A percentile compares a stretch with the other conserved stretches of the same genome.
Evolutionary conservation across 1,139 yeast species (phyloP).

Genomic region (Scheffersomyces parashehatae): DNA sequence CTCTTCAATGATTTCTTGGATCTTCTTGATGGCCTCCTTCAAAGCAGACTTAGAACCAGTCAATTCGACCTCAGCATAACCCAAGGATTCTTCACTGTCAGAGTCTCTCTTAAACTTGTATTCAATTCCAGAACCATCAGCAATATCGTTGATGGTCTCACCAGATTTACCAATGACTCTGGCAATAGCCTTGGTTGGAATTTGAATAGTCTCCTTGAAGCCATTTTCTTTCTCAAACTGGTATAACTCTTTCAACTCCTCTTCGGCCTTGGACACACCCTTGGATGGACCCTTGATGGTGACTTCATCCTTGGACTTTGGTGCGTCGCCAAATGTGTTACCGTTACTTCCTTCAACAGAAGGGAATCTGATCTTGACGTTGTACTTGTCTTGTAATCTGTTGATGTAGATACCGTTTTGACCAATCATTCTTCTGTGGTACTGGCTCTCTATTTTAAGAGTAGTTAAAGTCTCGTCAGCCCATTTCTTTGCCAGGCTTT

Average conservation of each 20-base stretch:
- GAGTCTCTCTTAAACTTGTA: conserved; percentile 60
- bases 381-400: conserved; percentile 87
- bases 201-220: conserved; percentile 56
- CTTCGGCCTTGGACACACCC: conserved; percentile 83
- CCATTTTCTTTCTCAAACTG: conserved; percentile 91
- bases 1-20: conserved; percentile 65
- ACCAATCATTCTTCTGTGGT: conserved; percentile 84
- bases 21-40: conserved; percentile 66
- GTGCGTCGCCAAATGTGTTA: conserved; percentile 34
- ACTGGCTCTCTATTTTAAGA: conserved; percentile 71
- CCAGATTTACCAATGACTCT: conserved; percentile 90
- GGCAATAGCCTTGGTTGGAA: conserved; percentile 75
- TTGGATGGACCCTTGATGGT: conserved; percentile 88
- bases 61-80: conserved; percentile 61
- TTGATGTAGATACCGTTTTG: conserved; percentile 78
- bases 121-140: conserved; percentile 78
- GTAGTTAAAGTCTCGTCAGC: conserved; percentile 76
- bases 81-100: conserved; percentile 41
- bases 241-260: conserved; percentile 80
- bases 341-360: conserved; percentile 28
- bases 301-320: conserved; percentile 60
- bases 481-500: conserved; percentile 66
- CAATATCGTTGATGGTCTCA: conserved; percentile 78
- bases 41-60: conserved; percentile 83
- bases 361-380: conserved; percentile 81